Conservation (phyloP, 495 filamentous ascomycete genomes). For the Penicillium herquei region DNA sequence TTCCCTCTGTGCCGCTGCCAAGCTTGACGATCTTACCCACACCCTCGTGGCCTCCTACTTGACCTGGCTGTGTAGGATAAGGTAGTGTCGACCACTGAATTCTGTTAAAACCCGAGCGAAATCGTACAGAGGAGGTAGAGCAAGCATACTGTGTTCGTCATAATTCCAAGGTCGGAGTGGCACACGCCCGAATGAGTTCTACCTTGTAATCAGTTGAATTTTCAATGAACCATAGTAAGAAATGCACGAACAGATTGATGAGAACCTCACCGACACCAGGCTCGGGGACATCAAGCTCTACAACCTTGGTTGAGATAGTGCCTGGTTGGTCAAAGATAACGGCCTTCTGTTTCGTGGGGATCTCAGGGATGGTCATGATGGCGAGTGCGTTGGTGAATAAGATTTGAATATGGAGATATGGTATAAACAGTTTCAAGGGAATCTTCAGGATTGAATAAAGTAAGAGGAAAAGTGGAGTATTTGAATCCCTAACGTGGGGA, state of each 20-base stretch:
- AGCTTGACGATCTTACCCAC: slow-evolving; percentile 62
- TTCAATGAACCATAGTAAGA: background rate
- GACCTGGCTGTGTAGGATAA: slow-evolving; percentile 58
- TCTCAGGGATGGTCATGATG: slow-evolving; percentile 31
- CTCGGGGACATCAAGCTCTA: slow-evolving; percentile 63
- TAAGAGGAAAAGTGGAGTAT: background rate
- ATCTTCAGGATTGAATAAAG: too few relatives aligned
- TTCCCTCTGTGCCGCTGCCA: slow-evolving; percentile 48
- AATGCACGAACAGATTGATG: slow-evolving; percentile 55
- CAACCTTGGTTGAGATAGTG: slow-evolving; percentile 64
- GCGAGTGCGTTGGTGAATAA: background rate
- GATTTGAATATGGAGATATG: background rate
- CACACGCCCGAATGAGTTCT: slow-evolving; percentile 71
- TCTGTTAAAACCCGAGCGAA: slow-evolving; percentile 9
- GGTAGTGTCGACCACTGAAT: slow-evolving; percentile 56
- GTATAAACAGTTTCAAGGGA: too few relatives aligned
- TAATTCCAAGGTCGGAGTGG: slow-evolving; percentile 64
- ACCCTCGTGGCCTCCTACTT: slow-evolving; percentile 66
- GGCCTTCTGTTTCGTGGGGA: slow-evolving; percentile 67
- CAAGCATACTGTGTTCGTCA: slow-evolving; percentile 50
- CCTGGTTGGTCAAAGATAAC: slow-evolving; percentile 68
- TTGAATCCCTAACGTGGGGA: background rate
- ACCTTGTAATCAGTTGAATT: slow-evolving; percentile 4
- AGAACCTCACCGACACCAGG: slow-evolving; percentile 64
- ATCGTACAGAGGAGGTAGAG: background rate